Evolutionary conservation across 2,329 filamentous ascomycete genomes (phyloP).

Genomic region (Microcyclospora pomicola): DNA sequence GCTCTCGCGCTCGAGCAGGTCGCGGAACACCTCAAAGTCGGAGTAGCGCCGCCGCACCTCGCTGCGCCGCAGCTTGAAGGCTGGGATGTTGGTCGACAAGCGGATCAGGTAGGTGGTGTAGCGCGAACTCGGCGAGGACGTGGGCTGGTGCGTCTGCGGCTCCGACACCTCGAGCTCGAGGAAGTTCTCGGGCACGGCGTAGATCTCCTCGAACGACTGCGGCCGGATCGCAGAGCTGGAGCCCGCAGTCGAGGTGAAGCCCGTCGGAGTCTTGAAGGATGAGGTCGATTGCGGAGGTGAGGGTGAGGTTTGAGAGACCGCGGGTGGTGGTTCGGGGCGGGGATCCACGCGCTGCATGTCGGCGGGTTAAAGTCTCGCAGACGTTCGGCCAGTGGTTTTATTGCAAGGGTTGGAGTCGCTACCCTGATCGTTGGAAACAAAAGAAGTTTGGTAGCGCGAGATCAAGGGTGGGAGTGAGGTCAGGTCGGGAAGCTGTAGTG

Average conservation of each 20-base stretch:
- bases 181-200: slow-evolving; percentile 96
- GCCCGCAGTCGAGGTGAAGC: slow-evolving; percentile 18
- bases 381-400: not conserved
- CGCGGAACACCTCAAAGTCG: slow-evolving; percentile 97
- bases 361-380: not conserved
- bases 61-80: slow-evolving; percentile 82
- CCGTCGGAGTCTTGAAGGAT: slow-evolving; percentile 12
- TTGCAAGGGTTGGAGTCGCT: not conserved
- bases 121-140: slow-evolving; percentile 39
- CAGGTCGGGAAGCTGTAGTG: too few species aligned
- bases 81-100: slow-evolving; percentile 95
- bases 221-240: slow-evolving; percentile 13
- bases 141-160: slow-evolving; percentile 86
- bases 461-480: too few species aligned
- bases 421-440: too few species aligned
- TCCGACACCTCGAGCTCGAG: slow-evolving; percentile 95
- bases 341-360: slow-evolving; percentile 20
- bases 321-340: slow-evolving; percentile 8
- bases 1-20: slow-evolving; percentile 90
- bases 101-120: slow-evolving; percentile 99
- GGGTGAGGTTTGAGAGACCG: slow-evolving; percentile 3
- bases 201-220: slow-evolving; percentile 97
- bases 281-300: slow-evolving; percentile 4
- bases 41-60: slow-evolving; percentile 87
- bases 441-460: too few species aligned